Evolutionary conservation across 2,329 filamentous ascomycete genomes (phyloP), one percentile per base, ranked within the genome.

Genomic region (Fusarium sp.): DNA sequence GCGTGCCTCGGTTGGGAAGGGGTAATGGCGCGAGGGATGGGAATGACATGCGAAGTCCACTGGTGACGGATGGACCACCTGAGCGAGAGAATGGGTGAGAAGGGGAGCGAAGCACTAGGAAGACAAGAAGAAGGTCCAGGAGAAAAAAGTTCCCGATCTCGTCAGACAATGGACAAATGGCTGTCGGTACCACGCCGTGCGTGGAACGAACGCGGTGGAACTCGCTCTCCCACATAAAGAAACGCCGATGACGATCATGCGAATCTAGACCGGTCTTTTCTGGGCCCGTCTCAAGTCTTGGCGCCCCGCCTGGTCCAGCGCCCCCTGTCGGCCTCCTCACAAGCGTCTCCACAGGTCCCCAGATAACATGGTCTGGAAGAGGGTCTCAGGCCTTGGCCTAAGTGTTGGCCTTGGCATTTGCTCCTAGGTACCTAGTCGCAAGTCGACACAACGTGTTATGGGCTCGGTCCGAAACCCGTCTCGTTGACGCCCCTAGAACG

Each of bases 231-330:
- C 62, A 66, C 61, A 69, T 75, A 50, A 18, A 73, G 73, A 70
- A 73, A 65, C 66, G 44, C 62, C 65, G 34, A 72, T 75, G 72
- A 73, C 66, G 73, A 75, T 75, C 70, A 43, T 53, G 27, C 34
- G 46, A 55, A 60, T 75, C 73, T 75, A 71, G 73, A 75, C 71
- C 73, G 66, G 73, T 71, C 73, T 73, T 43, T 65, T 43, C 54
- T 40, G 57, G 51, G 40, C 58, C 65, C 43, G 44, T 61, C 48
- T 69, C 50, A 54, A 36, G 59, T 46, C 50, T 54, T 66, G 54
- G 63, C 48, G 58, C 55, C 53, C 66, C 61, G 34, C 50, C 47
- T 43, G 41, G 44, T 53, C 59, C 50, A 52, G 54, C 51, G 41
- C 68, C 72, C 73, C 68, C n/a, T 66, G 68, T 59, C 43, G 43